Evolutionary conservation across 2,329 filamentous ascomycete genomes (phyloP).

Genomic region (Exophiala phaeomuriformis): DNA sequence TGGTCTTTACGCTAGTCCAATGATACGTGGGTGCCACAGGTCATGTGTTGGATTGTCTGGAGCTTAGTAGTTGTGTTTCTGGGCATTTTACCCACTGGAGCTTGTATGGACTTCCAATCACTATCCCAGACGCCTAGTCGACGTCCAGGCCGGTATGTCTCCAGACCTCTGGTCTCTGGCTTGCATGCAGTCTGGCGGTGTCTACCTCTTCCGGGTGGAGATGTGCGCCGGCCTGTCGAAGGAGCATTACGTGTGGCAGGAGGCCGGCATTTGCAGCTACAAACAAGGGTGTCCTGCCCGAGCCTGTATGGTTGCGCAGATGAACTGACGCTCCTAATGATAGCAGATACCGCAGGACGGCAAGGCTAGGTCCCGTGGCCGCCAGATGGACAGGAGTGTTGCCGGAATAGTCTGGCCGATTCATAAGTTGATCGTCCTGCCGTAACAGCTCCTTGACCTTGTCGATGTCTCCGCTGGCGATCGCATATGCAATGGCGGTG

Average conservation of each 20-base stretch:
- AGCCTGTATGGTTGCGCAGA: conserved; percentile 49
- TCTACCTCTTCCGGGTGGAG: conserved; percentile 51
- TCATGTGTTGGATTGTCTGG: conserved; percentile 13
- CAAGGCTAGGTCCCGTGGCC: conserved; percentile 48
- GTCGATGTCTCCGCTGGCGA: conserved; percentile 61
- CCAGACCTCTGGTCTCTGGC: conserved; percentile 38
- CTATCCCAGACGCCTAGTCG: conserved; percentile 1
- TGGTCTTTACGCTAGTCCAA: too few relatives aligned
- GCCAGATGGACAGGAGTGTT: conserved; percentile 62
- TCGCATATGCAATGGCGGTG: conserved; percentile 70
- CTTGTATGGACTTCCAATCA: neutral
- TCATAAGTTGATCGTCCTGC: conserved; percentile 61
- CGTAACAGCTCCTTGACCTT: conserved; percentile 61
- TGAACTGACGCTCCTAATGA: conserved; percentile 45
- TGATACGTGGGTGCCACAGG: too few relatives aligned
- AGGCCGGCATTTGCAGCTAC: conserved; percentile 52
- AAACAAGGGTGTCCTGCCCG: conserved; percentile 49
- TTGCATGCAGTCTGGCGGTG: conserved; percentile 45
- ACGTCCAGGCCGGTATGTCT: conserved; percentile 37
- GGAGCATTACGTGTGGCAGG: conserved; percentile 47
- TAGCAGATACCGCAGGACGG: conserved; percentile 51
- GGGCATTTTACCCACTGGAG: too few relatives aligned
- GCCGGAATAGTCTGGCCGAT: conserved; percentile 70
- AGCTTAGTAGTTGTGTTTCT: too few relatives aligned
- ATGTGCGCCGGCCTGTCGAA: conserved; percentile 53